phyloP scores from a whole-genome alignment of 2,329 filamentous ascomycete species.

The Claviceps arundinis region DNA sequence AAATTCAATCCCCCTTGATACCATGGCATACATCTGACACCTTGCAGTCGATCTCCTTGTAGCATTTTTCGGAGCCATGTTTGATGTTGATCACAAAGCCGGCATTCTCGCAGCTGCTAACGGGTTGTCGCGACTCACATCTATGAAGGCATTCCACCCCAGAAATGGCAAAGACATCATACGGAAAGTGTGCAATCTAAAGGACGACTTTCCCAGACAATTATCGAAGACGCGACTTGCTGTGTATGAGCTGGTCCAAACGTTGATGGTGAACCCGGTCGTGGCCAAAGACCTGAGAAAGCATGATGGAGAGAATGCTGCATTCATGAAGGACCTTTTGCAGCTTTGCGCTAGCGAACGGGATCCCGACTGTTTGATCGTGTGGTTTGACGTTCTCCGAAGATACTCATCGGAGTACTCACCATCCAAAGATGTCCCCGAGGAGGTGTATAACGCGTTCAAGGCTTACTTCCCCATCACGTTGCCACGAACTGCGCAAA shows the following conservation, averaged over 20 bases:
- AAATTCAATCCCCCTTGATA: neutral
- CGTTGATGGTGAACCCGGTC: conserved; percentile 29
- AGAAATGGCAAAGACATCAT: conserved; percentile 35
- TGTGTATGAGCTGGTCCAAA: conserved; percentile 35
- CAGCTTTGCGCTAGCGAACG: conserved; percentile 40
- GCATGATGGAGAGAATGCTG: conserved; percentile 26
- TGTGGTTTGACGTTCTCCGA: conserved; percentile 40
- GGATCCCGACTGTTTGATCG: conserved; percentile 42
- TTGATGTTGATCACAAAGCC: conserved; percentile 45
- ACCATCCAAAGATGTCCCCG: conserved; percentile 30
- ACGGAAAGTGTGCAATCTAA: conserved; percentile 33
- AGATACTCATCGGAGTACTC: conserved; percentile 32
- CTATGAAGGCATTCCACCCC: conserved; percentile 38
- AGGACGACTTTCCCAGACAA: conserved; percentile 44
- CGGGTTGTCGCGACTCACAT: conserved; percentile 34
- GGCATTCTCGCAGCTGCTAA: conserved; percentile 41
- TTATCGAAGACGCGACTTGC: conserved; percentile 36
- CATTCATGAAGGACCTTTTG: conserved; percentile 36
- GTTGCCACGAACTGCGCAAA: conserved; percentile 35
- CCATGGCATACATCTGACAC: neutral
- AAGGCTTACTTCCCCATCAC: conserved; percentile 50
- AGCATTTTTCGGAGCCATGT: conserved; percentile 44
- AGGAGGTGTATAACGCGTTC: conserved; percentile 40
- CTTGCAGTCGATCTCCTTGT: conserved; percentile 30
- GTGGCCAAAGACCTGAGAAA: conserved; percentile 31